Conservation (phyloP, 371 early-diverging fungal species). For the Nematocida displodere region DNA sequence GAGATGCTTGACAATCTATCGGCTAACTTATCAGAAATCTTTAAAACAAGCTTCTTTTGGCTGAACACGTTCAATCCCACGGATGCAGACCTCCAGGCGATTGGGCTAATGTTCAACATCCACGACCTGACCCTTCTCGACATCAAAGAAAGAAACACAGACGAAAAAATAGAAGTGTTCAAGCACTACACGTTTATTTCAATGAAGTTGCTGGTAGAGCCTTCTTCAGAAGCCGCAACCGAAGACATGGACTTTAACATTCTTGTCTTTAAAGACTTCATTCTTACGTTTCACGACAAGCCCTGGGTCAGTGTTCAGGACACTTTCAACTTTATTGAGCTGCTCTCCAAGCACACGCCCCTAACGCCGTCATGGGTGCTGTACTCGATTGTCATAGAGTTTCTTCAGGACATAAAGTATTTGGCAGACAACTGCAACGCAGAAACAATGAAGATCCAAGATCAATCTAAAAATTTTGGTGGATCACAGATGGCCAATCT, state of each 20-base stretch:
- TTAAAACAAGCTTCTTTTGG: conserved; percentile 56
- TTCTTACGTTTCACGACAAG: conserved; percentile 63
- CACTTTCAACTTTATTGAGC: conserved; percentile 60
- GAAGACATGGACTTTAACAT: conserved; percentile 64
- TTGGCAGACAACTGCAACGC: conserved; percentile 38
- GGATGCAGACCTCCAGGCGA: conserved; percentile 52
- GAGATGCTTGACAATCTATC: conserved; percentile 39
- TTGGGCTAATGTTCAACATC: conserved; percentile 52
- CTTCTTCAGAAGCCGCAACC: conserved; percentile 13
- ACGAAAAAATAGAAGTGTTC: conserved; percentile 64
- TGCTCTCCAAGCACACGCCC: conserved; percentile 53
- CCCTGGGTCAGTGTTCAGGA: conserved; percentile 61
- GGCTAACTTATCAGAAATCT: conserved; percentile 20
- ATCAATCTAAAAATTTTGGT: conserved; percentile 37
- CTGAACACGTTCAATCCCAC: conserved; percentile 63
- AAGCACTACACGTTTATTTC: conserved; percentile 62
- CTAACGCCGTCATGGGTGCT: conserved; percentile 62
- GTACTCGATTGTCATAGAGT: conserved; percentile 62
- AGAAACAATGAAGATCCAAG: conserved; percentile 47
- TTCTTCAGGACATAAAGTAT: conserved; percentile 62
- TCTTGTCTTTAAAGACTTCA: conserved; percentile 60
- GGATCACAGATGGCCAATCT: conserved; percentile 37
- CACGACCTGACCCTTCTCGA: conserved; percentile 59
- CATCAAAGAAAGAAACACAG: conserved; percentile 61
- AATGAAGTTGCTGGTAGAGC: conserved; percentile 51